Conservation (phyloP, 83 land plant genomes). For the Picea abies region DNA sequence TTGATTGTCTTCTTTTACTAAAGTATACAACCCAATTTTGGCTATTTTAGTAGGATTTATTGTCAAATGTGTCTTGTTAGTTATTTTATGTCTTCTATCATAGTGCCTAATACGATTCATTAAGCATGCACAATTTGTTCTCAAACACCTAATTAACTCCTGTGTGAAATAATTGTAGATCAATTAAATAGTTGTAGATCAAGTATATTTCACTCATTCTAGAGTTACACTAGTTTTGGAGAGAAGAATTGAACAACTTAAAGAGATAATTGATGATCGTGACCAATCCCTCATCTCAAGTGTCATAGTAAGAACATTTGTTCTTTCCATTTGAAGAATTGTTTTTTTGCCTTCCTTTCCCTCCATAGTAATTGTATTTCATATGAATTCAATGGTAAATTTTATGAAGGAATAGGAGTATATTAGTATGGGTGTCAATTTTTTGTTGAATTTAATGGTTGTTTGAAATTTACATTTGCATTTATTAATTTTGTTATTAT, state of each 20-base stretch:
- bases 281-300: conserved; percentile 59
- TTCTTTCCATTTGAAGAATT: neutral
- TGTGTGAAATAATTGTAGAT: too few species aligned
- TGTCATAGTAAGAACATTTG: conserved; percentile 70
- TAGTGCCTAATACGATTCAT: too few species aligned
- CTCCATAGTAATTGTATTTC: neutral
- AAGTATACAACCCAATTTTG: too few species aligned
- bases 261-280: conserved; percentile 58
- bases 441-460: neutral
- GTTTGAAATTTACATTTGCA: neutral
- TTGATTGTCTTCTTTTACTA: too few species aligned
- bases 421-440: neutral
- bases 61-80: too few species aligned
- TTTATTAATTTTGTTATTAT: neutral
- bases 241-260: conserved; percentile 75
- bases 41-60: too few species aligned
- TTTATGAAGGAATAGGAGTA: neutral
- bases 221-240: conserved; percentile 83
- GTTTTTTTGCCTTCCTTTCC: neutral
- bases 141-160: too few species aligned
- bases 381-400: neutral
- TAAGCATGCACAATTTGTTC: too few species aligned
- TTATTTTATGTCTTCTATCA: too few species aligned
- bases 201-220: conserved; percentile 55
- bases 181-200: too few species aligned